phyloP scores from a whole-genome alignment of 768 basidiomycete species.

The Mycena metata region DNA sequence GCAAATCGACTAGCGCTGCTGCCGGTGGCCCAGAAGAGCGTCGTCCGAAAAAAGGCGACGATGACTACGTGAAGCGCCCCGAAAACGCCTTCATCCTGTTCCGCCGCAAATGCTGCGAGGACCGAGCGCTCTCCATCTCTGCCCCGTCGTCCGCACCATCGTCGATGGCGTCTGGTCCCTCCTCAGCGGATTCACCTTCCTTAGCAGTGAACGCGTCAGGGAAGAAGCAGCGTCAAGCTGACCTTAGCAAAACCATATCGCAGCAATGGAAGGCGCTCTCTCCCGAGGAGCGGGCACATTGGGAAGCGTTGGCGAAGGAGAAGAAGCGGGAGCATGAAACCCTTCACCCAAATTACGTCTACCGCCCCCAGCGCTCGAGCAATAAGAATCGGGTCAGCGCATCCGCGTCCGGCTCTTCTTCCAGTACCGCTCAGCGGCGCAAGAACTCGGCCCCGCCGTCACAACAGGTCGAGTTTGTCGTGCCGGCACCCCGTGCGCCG shows the following conservation, averaged over 20 bases:
- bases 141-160: slow-evolving; percentile 8
- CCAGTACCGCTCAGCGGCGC: neutral
- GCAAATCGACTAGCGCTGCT: slow-evolving; percentile 21
- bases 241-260: slow-evolving; percentile 85
- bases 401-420: neutral
- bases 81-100: slow-evolving; percentile 90
- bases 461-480: slow-evolving; percentile 16
- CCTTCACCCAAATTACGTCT: slow-evolving; percentile 83
- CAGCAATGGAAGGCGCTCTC: slow-evolving; percentile 83
- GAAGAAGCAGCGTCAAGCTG: slow-evolving; percentile 84
- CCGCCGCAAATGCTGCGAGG: slow-evolving; percentile 82
- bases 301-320: slow-evolving; percentile 83
- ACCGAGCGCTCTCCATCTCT: slow-evolving; percentile 49
- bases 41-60: slow-evolving; percentile 66
- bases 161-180: neutral
- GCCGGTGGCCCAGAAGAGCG: slow-evolving; percentile 41
- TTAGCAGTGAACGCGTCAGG: slow-evolving; percentile 4
- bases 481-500: slow-evolving; percentile 24
- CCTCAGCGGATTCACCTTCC: slow-evolving; percentile 29
- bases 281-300: slow-evolving; percentile 75
- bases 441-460: slow-evolving; percentile 27
- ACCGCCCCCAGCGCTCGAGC: slow-evolving; percentile 71
- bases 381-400: neutral
- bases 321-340: slow-evolving; percentile 84
- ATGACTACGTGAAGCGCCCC: slow-evolving; percentile 85